Percentiles rank a stretch among this genome's conserved stretches.
Conservation (phyloP, 441 rosid species). For the Euphorbia schlechtendalii region DNA sequence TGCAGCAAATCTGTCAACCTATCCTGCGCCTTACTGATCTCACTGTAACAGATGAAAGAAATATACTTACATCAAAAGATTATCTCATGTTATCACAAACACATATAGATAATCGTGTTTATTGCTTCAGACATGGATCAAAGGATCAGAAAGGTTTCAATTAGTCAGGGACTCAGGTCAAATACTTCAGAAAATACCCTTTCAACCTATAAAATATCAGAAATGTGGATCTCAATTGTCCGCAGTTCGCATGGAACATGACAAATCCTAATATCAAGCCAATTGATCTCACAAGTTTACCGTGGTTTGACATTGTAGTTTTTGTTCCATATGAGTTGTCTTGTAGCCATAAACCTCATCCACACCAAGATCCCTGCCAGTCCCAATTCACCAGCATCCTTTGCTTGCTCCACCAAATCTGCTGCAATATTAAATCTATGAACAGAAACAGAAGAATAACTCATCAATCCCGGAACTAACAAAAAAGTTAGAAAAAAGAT, state of each 20-base stretch:
- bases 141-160: neutral
- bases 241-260: neutral
- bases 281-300: constrained; percentile 33
- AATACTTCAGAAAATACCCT: constrained; percentile 5
- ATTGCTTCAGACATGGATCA: neutral
- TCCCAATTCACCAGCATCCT: constrained; percentile 68
- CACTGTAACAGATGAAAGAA: constrained; percentile 44
- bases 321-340: constrained; percentile 99
- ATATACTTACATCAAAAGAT: neutral
- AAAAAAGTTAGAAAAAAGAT: constrained; percentile 10
- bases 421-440: constrained; percentile 92
- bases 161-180: neutral
- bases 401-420: constrained; percentile 78
- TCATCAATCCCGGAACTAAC: constrained; percentile 18
- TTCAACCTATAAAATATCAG: neutral
- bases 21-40: constrained; percentile 95
- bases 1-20: constrained; percentile 84
- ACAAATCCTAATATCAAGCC: constrained; percentile 9
- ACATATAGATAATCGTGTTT: constrained; percentile 2
- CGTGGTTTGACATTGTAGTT: constrained; percentile 99
- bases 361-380: constrained; percentile 94
- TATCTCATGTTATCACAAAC: neutral
- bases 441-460: constrained; percentile 17
- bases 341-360: constrained; percentile 99
- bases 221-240: neutral